These are phyloP conservation scores for Penicillium flavigenum DNA, from an alignment of 495 filamentous ascomycete genomes.

Conservation along the genomic window DNA sequence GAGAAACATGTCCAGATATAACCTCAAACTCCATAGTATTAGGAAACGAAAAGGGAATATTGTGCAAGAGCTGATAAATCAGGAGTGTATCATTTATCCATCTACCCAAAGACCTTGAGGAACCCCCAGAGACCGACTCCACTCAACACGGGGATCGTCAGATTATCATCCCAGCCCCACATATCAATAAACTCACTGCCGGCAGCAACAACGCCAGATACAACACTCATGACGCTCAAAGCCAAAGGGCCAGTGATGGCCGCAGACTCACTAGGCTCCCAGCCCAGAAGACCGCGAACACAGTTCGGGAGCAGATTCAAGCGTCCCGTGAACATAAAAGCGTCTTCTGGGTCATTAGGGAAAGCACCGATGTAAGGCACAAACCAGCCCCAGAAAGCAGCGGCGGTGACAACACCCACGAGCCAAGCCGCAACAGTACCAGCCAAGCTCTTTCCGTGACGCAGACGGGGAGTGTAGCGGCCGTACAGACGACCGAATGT, in stretches of 20 bases:
- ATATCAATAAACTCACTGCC: slow-evolving; percentile 88
- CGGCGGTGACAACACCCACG: slow-evolving; percentile 77
- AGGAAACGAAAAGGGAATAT: slow-evolving; percentile 10
- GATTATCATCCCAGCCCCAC: slow-evolving; percentile 93
- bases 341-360: slow-evolving; percentile 60
- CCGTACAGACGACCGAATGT: slow-evolving; percentile 86
- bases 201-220: slow-evolving; percentile 82
- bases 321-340: slow-evolving; percentile 79
- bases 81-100: background rate
- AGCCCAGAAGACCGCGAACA: slow-evolving; percentile 48
- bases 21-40: slow-evolving; percentile 14
- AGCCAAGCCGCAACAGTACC: slow-evolving; percentile 80
- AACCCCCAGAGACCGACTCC: slow-evolving; percentile 91
- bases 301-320: slow-evolving; percentile 61
- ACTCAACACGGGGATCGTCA: slow-evolving; percentile 91
- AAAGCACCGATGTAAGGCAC: slow-evolving; percentile 67
- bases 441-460: slow-evolving; percentile 86
- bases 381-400: slow-evolving; percentile 82
- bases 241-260: slow-evolving; percentile 65
- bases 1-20: slow-evolving; percentile 5
- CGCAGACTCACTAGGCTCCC: slow-evolving; percentile 41
- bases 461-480: slow-evolving; percentile 79
- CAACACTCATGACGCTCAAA: slow-evolving; percentile 79
- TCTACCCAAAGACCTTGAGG: slow-evolving; percentile 78
- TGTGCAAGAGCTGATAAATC: slow-evolving; percentile 6